Conservation (phyloP, 371 early-diverging fungal species). For the Rhizopus delemar region DNA sequence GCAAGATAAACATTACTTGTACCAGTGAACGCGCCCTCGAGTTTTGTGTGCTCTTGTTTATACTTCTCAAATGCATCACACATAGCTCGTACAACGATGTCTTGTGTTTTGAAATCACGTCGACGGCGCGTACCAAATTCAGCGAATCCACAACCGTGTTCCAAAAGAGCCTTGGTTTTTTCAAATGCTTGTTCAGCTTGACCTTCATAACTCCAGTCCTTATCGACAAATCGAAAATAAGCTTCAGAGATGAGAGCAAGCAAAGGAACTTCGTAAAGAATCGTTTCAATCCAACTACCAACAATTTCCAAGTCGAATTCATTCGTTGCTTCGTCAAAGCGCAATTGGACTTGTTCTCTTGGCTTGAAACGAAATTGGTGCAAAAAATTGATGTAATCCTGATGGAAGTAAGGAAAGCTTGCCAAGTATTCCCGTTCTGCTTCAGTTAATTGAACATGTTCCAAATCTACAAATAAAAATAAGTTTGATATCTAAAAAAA, state of each 20-base stretch:
- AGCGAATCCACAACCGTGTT: constrained; percentile 67
- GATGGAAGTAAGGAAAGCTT: constrained; percentile 51
- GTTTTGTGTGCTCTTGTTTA: constrained; percentile 11
- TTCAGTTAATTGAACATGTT: constrained; percentile 39
- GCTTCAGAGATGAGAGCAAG: constrained; percentile 73
- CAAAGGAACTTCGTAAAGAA: constrained; percentile 77
- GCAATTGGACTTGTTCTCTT: constrained; percentile 50
- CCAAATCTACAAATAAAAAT: constrained; percentile 28
- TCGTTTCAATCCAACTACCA: constrained; percentile 73
- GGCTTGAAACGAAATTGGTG: constrained; percentile 62
- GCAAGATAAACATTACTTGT: constrained; percentile 79
- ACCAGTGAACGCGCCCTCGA: constrained; percentile 56
- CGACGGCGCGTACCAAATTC: constrained; percentile 82
- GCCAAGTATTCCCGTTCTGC: constrained; percentile 61
- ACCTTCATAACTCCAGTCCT: constrained; percentile 68
- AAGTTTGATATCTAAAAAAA: neutral
- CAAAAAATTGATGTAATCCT: constrained; percentile 63
- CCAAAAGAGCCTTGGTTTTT: constrained; percentile 56
- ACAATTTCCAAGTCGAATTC: constrained; percentile 52
- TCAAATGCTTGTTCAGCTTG: constrained; percentile 56
- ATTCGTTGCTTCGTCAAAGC: constrained; percentile 31
- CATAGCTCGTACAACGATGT: constrained; percentile 60
- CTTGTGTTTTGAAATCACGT: constrained; percentile 69
- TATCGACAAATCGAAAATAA: constrained; percentile 69
- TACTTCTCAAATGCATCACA: constrained; percentile 25